These are phyloP conservation scores for Magnaporthiopsis incrustans DNA, from an alignment of 2,329 filamentous ascomycete species.

Conservation along the genomic window DNA sequence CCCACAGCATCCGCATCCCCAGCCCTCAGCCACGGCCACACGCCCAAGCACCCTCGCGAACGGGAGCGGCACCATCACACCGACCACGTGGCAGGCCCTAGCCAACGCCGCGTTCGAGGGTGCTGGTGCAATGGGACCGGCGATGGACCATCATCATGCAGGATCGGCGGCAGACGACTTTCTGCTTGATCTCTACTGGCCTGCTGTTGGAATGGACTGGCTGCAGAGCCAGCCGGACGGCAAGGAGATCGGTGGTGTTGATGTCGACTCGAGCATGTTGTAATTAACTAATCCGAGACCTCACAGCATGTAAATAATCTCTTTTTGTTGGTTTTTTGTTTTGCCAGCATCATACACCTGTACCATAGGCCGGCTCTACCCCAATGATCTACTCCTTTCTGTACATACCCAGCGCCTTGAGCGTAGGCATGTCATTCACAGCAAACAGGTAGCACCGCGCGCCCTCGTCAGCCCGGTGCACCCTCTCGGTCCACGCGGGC, in stretches of 20 bases:
- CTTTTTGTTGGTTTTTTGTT: no score
- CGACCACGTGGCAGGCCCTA: neutral
- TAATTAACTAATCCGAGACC: neutral
- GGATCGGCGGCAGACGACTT: neutral
- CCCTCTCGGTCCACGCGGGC: conserved; percentile 41
- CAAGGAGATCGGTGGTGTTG: neutral
- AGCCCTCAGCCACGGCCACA: neutral
- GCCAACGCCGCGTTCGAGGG: neutral
- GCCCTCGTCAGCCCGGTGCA: conserved; percentile 30
- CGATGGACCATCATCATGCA: neutral
- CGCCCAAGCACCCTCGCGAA: neutral
- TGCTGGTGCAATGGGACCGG: neutral
- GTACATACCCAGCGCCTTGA: conserved; percentile 21
- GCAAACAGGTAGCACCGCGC: conserved; percentile 26
- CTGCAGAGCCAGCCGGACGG: conserved; percentile 1
- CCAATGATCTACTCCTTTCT: conserved; percentile 5
- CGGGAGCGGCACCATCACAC: neutral
- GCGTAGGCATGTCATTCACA: conserved; percentile 25
- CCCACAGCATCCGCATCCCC: neutral
- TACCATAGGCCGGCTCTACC: no score
- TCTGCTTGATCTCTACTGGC: conserved; percentile 5
- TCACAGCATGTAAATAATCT: no score
- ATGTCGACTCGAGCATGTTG: neutral
- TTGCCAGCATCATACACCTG: no score
- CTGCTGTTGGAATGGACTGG: conserved; percentile 7